phyloP scores from a whole-genome alignment of 2,329 filamentous ascomycete species.

The Leptographium wingfieldii region DNA sequence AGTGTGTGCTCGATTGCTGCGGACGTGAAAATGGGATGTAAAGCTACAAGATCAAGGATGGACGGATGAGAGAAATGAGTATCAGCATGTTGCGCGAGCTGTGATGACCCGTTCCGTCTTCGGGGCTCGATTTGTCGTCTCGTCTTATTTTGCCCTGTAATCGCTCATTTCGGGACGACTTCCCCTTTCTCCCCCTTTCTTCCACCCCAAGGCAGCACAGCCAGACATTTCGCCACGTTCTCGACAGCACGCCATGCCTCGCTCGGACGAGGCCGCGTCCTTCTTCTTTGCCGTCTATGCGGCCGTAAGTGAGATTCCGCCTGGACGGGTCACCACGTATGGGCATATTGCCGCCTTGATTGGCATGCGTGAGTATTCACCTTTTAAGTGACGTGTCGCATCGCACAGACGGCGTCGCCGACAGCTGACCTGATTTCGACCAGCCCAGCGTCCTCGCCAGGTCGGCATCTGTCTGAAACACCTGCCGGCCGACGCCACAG shows the following conservation, averaged over 20 bases:
- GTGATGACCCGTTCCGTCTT: no score
- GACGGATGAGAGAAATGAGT: no score
- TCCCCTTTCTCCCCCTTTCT: neutral
- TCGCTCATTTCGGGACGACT: neutral
- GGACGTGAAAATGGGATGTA: no score
- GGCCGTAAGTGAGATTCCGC: slow-evolving; percentile 75
- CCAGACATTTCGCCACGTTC: neutral
- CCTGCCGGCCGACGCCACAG: slow-evolving; percentile 30
- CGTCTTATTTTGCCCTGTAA: no score
- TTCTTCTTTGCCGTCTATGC: slow-evolving; percentile 70
- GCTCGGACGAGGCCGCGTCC: slow-evolving; percentile 59
- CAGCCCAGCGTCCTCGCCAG: slow-evolving; percentile 64
- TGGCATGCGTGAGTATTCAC: slow-evolving; percentile 49
- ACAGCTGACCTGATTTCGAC: no score
- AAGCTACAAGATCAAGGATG: no score
- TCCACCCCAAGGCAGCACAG: neutral
- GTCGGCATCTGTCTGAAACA: slow-evolving; percentile 87
- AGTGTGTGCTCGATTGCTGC: no score
- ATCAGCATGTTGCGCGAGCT: no score
- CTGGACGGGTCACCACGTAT: slow-evolving; percentile 76
- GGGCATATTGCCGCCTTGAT: slow-evolving; percentile 65
- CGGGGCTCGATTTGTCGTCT: no score
- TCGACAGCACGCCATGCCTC: slow-evolving; percentile 39
- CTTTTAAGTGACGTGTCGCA: no score
- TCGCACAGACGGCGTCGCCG: neutral